Percentiles rank a stretch among this genome's conserved stretches.
Evolutionary conservation across 805 yeast species (phyloP).

Genomic region (Clavispora vitiphila): DNA sequence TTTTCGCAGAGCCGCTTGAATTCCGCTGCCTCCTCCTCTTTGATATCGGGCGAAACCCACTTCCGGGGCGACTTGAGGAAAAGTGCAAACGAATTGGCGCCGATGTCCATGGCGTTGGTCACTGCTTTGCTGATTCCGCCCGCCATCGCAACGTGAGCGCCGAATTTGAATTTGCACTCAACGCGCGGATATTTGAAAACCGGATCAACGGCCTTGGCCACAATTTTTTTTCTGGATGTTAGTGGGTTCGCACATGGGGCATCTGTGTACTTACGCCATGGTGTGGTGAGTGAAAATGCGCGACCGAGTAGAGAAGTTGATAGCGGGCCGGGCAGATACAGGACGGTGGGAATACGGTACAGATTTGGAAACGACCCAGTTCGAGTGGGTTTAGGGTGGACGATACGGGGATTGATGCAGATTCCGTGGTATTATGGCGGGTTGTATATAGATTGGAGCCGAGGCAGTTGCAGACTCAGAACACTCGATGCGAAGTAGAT

Average conservation of each 20-base stretch:
- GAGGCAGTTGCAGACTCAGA: too few species aligned
- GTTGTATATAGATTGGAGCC: too few species aligned
- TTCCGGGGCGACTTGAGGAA: conserved; percentile 86
- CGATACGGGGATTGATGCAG: too few species aligned
- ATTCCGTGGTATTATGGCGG: too few species aligned
- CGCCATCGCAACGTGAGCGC: conserved; percentile 83
- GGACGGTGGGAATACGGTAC: too few species aligned
- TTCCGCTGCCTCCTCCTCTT: conserved; percentile 58
- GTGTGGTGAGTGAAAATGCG: neutral
- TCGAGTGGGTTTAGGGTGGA: too few species aligned
- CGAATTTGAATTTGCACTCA: conserved; percentile 55
- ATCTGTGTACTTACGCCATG: neutral
- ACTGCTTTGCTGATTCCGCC: conserved; percentile 80
- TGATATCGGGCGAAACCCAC: conserved; percentile 82
- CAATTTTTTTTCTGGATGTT: conserved; percentile 2
- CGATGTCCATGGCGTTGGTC: conserved; percentile 48
- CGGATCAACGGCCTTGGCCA: conserved; percentile 5
- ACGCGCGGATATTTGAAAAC: conserved; percentile 32
- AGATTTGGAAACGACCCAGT: too few species aligned
- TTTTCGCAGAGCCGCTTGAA: conserved; percentile 62
- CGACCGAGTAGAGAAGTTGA: neutral
- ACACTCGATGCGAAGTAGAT: too few species aligned
- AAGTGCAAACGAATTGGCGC: conserved; percentile 81
- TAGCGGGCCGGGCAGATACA: too few species aligned
- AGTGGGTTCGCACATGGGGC: neutral